These are phyloP conservation scores for Petunia axillaris DNA, from an alignment of 257 asterid species.

Conservation along the genomic window DNA sequence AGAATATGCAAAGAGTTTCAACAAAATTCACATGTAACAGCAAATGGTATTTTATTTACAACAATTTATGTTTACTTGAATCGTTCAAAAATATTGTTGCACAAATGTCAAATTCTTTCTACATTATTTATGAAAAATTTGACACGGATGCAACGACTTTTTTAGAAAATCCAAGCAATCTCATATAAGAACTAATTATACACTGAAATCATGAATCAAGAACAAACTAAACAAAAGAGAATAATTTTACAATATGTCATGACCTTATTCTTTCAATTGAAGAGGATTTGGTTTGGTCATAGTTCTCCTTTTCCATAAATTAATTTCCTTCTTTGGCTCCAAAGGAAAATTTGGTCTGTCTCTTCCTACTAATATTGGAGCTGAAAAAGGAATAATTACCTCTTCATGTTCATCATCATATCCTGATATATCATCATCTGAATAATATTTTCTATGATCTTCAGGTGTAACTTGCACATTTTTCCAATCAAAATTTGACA, in stretches of 20 bases:
- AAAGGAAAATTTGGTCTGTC: constrained; percentile 31
- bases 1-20: not conserved
- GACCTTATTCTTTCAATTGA: constrained; percentile 29
- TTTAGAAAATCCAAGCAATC: not conserved
- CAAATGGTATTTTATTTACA: too few relatives aligned
- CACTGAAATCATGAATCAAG: not conserved
- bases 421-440: constrained; percentile 44
- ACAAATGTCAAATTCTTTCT: rapidly evolving
- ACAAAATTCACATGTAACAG: not conserved
- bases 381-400: constrained; percentile 55
- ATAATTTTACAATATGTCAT: not conserved
- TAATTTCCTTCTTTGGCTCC: constrained; percentile 86
- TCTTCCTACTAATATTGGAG: constrained; percentile 43
- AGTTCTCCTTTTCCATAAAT: constrained; percentile 88
- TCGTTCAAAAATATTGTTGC: rapidly evolving
- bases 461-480: constrained; percentile 47
- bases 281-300: constrained; percentile 76
- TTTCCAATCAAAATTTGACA: constrained; percentile 66
- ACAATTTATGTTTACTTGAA: not conserved
- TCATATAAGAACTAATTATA: not conserved
- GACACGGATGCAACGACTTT: rapidly evolving
- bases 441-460: constrained; percentile 33
- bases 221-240: not conserved
- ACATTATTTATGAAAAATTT: not conserved
- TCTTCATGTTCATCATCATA: constrained; percentile 45